Conservation (phyloP, 139 green algal species). For the Mesotaenium endlicherianum region DNA sequence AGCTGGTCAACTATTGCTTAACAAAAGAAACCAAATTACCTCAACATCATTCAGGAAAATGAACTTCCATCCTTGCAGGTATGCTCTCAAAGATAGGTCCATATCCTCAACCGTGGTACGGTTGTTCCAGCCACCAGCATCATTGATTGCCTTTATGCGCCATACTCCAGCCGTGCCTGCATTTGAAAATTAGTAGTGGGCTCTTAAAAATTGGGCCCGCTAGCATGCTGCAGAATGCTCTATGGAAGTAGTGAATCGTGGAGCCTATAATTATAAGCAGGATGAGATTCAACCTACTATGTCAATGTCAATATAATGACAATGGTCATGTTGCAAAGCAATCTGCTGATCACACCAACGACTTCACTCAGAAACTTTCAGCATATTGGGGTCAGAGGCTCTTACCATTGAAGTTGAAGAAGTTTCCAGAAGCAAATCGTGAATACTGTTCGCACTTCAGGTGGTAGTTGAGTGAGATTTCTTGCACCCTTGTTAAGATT, state of each 20-base stretch:
- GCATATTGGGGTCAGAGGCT: no score
- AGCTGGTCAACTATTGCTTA: no score
- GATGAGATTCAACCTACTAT: no score
- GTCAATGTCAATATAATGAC: no score
- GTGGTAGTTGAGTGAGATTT: slow-evolving; percentile 83
- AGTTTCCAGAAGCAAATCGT: slow-evolving; percentile 67
- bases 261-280: not conserved
- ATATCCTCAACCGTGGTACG: slow-evolving; percentile 94
- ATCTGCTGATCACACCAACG: no score
- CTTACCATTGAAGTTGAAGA: slow-evolving; percentile 88
- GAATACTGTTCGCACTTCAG: slow-evolving; percentile 81
- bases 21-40: not conserved
- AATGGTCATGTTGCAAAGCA: no score
- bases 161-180: slow-evolving; percentile 72
- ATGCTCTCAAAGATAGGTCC: slow-evolving; percentile 78
- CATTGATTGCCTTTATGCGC: slow-evolving; percentile 73
- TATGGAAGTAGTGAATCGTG: not conserved
- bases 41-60: slow-evolving; percentile 75
- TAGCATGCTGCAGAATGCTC: no score
- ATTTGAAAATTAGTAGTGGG: no score
- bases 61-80: slow-evolving; percentile 78
- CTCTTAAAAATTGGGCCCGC: no score
- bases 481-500: slow-evolving; percentile 72
- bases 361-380: no score
- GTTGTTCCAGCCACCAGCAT: slow-evolving; percentile 84